These are phyloP conservation scores for Aspergillus caelatus DNA, from an alignment of 2,329 filamentous ascomycete species.

Conservation along the genomic window DNA sequence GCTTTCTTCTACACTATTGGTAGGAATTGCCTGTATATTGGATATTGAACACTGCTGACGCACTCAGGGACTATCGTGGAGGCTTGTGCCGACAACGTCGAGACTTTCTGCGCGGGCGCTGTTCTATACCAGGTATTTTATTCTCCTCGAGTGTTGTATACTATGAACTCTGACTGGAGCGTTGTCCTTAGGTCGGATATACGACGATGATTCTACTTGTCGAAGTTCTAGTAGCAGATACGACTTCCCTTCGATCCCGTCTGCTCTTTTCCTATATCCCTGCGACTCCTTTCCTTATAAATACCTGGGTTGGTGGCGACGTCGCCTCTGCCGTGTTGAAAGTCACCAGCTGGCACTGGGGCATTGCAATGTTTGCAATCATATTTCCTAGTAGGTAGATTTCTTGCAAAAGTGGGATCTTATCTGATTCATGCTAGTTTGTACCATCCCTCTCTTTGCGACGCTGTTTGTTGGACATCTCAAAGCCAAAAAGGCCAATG, in stretches of 20 bases:
- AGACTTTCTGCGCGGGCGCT: conserved; percentile 59
- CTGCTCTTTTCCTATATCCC: conserved; percentile 69
- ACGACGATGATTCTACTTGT: conserved; percentile 64
- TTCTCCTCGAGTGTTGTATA: too few species aligned
- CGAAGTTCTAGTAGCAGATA: conserved; percentile 66
- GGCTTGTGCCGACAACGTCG: conserved; percentile 52
- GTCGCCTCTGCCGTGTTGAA: conserved; percentile 55
- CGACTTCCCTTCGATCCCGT: conserved; percentile 64
- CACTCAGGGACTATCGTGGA: conserved; percentile 57
- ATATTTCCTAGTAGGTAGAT: conserved; percentile 53
- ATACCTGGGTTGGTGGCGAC: conserved; percentile 66
- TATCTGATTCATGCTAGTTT: conserved; percentile 33
- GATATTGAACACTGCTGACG: neutral
- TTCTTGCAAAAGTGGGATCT: neutral
- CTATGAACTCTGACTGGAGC: neutral
- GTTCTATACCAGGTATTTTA: conserved; percentile 56
- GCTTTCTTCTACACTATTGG: conserved; percentile 60
- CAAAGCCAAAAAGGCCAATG: conserved; percentile 57
- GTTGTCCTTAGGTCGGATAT: conserved; percentile 56
- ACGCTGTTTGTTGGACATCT: conserved; percentile 55
- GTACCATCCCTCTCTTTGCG: conserved; percentile 57
- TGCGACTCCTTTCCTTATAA: conserved; percentile 61
- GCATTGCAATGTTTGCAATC: conserved; percentile 66
- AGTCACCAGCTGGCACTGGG: conserved; percentile 62
- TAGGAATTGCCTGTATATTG: conserved; percentile 16